These are phyloP conservation scores for Orbilia brochopaga DNA, from an alignment of 2,329 filamentous ascomycete species.

Conservation along the genomic window DNA sequence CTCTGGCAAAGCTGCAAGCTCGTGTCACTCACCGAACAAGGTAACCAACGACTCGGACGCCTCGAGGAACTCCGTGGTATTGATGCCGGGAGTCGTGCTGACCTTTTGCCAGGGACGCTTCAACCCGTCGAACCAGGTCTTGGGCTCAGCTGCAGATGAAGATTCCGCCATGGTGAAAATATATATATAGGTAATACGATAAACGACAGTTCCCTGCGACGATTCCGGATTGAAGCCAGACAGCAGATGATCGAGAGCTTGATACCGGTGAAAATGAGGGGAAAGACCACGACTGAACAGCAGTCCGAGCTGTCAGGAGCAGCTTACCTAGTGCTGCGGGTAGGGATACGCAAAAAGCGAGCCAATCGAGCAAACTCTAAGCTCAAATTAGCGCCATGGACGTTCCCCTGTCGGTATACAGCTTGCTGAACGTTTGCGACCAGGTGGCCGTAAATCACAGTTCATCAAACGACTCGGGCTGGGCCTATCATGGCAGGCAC, in stretches of 20 bases:
- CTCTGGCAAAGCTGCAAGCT: background rate
- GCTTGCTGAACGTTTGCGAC: too few species aligned
- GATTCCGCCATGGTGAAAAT: slow-evolving; percentile 8
- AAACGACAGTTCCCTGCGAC: background rate
- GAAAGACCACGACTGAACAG: slow-evolving; percentile 2
- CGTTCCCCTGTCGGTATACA: too few species aligned
- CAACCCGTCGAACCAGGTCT: slow-evolving; percentile 83
- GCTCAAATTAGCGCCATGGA: too few species aligned
- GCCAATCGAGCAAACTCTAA: slow-evolving; percentile 25
- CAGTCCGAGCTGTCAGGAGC: slow-evolving; percentile 5
- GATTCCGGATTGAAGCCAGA: background rate
- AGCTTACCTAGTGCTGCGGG: background rate
- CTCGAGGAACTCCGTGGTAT: slow-evolving; percentile 86
- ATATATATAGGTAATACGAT: background rate
- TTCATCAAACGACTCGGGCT: too few species aligned
- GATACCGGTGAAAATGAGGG: slow-evolving; percentile 10
- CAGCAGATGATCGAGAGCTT: background rate
- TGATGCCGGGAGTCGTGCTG: slow-evolving; percentile 73
- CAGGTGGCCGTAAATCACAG: too few species aligned
- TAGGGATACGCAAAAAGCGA: slow-evolving; percentile 1
- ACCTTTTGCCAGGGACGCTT: slow-evolving; percentile 85
- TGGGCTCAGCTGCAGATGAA: too few species aligned
- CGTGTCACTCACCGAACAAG: slow-evolving; percentile 74
- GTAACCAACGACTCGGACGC: slow-evolving; percentile 84
- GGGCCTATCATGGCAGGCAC: slow-evolving; percentile 24